Base-by-base conservation (phyloP, 2,329 filamentous ascomycete genomes). In the Talaromyces sp. region DNA sequence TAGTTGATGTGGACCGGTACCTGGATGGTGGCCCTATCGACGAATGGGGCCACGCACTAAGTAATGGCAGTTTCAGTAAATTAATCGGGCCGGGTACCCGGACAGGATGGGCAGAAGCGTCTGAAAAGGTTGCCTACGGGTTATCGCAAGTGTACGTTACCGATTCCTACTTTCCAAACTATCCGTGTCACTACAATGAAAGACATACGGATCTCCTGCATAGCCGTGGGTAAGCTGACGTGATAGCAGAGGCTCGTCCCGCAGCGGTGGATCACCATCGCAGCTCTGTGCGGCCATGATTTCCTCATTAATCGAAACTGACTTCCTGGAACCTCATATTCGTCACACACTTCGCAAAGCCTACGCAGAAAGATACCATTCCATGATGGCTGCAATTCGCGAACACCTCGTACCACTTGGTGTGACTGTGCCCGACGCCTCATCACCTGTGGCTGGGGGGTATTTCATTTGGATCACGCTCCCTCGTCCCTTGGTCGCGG, bases 21-120 rank as follows among this genome's bases (percentile, higher is more conserved):
- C 76, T 92, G 8, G 85, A 86, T 19, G 84, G 82, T 1, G 80
- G 81, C 33, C 82, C 71, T 57, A 76, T 76, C 3, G 80, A 85
- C 70, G 78, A 78, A 39, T 96, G 93, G 68, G 91, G 93, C 10
- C 87, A 97, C 70, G 82, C 85, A 9, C 78, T 92, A 32, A 92
- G 88, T 64, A 97, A 97, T 69, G 91, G 89, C 19, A 91, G 87
- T 6, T 97, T 97, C 71, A 90, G 86, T 69, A 99, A 99, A 71
- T 85, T 97, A 33, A 82, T 86, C 24, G 91, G 85, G 0, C 91
- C 93, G 0, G 94, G 93, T 0, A 74, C 89, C 46, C 81, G 93
- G 11, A 92, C 89, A 0, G 93, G 93, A n/a, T 97, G 92, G 92
- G 83, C 86, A 1, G 91, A 96, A 69, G 88, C 82, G 0, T 86